These are phyloP conservation scores for Penicillium waksmanii DNA, from an alignment of 495 filamentous ascomycete species.

Conservation along the genomic window DNA sequence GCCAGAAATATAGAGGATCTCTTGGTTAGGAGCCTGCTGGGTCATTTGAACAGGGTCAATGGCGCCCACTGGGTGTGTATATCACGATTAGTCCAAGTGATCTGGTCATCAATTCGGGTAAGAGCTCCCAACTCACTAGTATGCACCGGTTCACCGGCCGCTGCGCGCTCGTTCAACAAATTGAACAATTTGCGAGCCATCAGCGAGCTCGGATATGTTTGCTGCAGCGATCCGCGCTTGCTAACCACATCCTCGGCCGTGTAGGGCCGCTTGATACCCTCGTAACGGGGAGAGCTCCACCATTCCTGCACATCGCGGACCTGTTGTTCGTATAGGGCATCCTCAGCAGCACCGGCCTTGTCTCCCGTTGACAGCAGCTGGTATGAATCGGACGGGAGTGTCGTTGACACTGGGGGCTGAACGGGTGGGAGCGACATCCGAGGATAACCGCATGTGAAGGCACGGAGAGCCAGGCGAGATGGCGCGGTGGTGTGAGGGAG, in stretches of 20 bases:
- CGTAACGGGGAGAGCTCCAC: constrained; percentile 83
- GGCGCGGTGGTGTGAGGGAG: not conserved
- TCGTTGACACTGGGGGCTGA: constrained; percentile 58
- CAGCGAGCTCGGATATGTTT: constrained; percentile 84
- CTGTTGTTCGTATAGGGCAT: constrained; percentile 77
- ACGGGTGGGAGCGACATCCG: constrained; percentile 50
- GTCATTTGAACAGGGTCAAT: constrained; percentile 99
- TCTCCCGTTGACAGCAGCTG: constrained; percentile 74
- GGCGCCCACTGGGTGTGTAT: constrained; percentile 71
- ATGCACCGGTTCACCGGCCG: constrained; percentile 83
- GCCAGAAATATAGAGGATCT: constrained; percentile 92
- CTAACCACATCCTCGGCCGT: constrained; percentile 87
- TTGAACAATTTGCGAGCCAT: constrained; percentile 96
- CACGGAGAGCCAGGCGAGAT: constrained; percentile 36
- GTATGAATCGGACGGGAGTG: constrained; percentile 70
- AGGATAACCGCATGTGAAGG: constrained; percentile 49
- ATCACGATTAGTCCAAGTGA: not conserved
- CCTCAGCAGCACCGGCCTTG: constrained; percentile 79
- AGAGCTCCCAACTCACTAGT: constrained; percentile 63
- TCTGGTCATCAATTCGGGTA: not conserved
- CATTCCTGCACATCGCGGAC: constrained; percentile 81
- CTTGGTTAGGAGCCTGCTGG: constrained; percentile 93
- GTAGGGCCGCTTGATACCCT: constrained; percentile 90
- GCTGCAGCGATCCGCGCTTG: constrained; percentile 85
- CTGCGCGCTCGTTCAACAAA: constrained; percentile 74